These are phyloP conservation scores for Acidiella bohemica DNA, from an alignment of 495 filamentous ascomycete genomes.

Conservation along the genomic window DNA sequence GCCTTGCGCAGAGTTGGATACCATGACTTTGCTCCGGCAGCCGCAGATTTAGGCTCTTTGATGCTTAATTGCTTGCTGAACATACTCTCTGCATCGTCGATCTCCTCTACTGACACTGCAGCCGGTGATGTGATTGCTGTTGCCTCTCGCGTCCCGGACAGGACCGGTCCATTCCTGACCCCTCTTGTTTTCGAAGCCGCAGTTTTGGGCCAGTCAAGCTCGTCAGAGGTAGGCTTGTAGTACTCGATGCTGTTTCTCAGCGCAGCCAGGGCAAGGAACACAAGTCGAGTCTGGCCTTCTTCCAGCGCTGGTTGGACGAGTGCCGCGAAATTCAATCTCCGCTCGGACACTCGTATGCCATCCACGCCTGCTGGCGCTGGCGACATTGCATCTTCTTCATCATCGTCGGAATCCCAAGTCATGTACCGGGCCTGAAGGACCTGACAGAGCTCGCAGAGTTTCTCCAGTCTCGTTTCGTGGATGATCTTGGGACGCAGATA, in stretches of 20 bases:
- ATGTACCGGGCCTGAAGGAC: constrained; percentile 76
- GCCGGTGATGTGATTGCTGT: constrained; percentile 30
- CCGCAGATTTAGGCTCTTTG: neutral
- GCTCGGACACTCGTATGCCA: constrained; percentile 15
- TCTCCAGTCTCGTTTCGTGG: constrained; percentile 55
- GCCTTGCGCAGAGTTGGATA: constrained; percentile 64
- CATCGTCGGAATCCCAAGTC: constrained; percentile 50
- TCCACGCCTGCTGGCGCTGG: constrained; percentile 38
- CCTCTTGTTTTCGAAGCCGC: constrained; percentile 33
- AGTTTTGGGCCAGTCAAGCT: constrained; percentile 51
- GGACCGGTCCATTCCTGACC: constrained; percentile 21
- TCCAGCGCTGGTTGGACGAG: constrained; percentile 56
- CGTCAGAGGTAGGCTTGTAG: constrained; percentile 54
- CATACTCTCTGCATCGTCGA: constrained; percentile 25
- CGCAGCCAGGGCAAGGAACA: constrained; percentile 55
- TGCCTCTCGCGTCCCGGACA: constrained; percentile 31
- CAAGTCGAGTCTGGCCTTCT: constrained; percentile 61
- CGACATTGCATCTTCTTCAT: constrained; percentile 12
- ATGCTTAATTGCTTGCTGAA: constrained; percentile 21
- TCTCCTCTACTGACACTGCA: constrained; percentile 34
- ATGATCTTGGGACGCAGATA: constrained; percentile 55
- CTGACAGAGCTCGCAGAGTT: constrained; percentile 68
- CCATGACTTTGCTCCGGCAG: constrained; percentile 32
- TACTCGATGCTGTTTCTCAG: constrained; percentile 56
- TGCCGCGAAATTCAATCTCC: constrained; percentile 51